Conservation (phyloP, 495 filamentous ascomycete species). For the Darksidea phi region DNA sequence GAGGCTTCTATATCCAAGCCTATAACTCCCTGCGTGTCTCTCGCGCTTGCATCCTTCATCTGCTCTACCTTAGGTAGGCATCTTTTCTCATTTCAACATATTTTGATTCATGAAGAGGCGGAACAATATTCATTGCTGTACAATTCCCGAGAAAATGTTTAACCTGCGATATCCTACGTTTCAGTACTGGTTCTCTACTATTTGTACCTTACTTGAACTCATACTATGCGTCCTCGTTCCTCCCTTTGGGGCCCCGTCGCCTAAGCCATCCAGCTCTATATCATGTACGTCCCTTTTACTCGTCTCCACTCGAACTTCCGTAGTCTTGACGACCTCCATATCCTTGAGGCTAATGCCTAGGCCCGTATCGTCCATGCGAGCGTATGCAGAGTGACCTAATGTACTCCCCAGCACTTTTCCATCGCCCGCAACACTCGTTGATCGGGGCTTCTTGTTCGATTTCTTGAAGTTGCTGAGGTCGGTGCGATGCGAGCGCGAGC, state of each 20-base stretch:
- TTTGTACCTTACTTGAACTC: conserved; percentile 2
- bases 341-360: background rate
- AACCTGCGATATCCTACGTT: no score
- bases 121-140: no score
- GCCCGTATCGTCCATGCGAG: conserved; percentile 16
- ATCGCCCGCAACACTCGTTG: background rate
- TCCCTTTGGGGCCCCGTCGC: background rate
- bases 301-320: conserved; percentile 6
- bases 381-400: conserved; percentile 16
- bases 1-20: no score
- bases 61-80: no score
- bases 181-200: background rate
- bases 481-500: background rate
- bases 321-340: conserved; percentile 18
- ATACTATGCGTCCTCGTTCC: background rate
- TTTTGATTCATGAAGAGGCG: no score
- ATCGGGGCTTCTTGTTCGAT: no score
- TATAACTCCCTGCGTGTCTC: no score
- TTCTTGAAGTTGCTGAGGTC: background rate
- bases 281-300: background rate
- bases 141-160: no score
- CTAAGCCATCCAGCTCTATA: background rate
- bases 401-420: background rate
- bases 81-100: no score
- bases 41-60: no score